Base-by-base conservation (phyloP, 1,284 basidiomycete genomes). In the Austropuccinia psidii region DNA sequence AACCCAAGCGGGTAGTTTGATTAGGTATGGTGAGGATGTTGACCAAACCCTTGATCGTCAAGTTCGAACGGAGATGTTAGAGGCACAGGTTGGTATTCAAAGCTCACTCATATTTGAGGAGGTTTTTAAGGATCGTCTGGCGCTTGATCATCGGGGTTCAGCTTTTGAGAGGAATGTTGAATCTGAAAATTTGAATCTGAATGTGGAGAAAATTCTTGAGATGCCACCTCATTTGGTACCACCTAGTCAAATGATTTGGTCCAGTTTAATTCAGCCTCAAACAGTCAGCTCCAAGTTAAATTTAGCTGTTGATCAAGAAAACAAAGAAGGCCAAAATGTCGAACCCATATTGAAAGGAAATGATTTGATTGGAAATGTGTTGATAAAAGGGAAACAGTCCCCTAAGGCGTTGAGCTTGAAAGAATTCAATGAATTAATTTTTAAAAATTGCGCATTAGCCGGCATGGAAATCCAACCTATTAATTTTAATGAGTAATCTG, bases 191-290 rank as follows among this genome's bases (percentile, higher is more conserved):
- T 47, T 64, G 17, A 33, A 45, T 11, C n/a, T 45, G 41, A n/a
- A 45, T 11, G n/a, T 45, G 11, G 41, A 45, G n/a, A 45, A n/a
- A 45, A 11, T 45, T n/a, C 11, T 58, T 27, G 24, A 58, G 4
- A 60, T 70, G 41, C 55, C 67, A 33, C 55, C 55, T 21, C 67
- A 70, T 35, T 45, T 70, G 11, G 47, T 70, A 37, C 67, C 67
- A 29, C 67, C 67, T 19, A 60, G 52, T 58, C 4, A 55, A 27
- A 45, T 70, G 27, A 41, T 70, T 19, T 70, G 67, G 67, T 47
- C 52, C 7, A 58, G 41, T 1, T 43, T 70, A n/a, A 64, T 64
- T 27, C 60, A 41, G 8, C 60, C 60, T n/a, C n/a, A n/a, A n/a
- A n/a, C n/a, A n/a, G n/a, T n/a, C n/a, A n/a, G n/a, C n/a, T n/a